phyloP scores from a whole-genome alignment of 257 asterid genomes.

The Leptodermis oblonga region DNA sequence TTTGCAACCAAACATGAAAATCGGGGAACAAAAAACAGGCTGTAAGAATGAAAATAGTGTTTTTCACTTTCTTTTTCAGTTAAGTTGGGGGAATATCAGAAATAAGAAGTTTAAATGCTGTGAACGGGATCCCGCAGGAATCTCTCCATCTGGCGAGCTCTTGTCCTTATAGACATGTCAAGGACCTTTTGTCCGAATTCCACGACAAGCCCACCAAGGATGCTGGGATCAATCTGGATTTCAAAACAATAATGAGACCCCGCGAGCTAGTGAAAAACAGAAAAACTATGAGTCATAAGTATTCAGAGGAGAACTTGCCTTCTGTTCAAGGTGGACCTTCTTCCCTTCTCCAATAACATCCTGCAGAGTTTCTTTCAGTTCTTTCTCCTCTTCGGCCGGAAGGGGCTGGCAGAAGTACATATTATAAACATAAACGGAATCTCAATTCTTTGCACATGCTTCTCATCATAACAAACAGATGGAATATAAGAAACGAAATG shows the following conservation, averaged over 20 bases:
- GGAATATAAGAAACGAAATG: too few species aligned
- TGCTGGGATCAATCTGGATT: conserved; percentile 77
- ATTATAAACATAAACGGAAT: conserved; percentile 12
- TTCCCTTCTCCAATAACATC: conserved; percentile 77
- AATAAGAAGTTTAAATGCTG: conserved; percentile 7
- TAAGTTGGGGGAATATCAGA: neutral
- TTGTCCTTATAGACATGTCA: conserved; percentile 88
- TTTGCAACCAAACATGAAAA: conserved; percentile 12
- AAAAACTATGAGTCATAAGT: neutral
- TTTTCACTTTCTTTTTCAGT: neutral
- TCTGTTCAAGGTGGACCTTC: conserved; percentile 61
- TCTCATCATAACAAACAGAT: too few species aligned
- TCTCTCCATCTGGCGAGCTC: conserved; percentile 98
- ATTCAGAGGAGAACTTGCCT: conserved; percentile 41
- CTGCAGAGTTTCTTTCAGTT: conserved; percentile 75
- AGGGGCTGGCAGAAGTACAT: conserved; percentile 46
- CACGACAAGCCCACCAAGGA: conserved; percentile 90
- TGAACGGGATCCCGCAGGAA: conserved; percentile 74
- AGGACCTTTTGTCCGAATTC: conserved; percentile 75
- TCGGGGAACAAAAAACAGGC: neutral
- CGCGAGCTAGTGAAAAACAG: neutral
- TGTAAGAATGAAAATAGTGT: neutral
- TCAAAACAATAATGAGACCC: neutral
- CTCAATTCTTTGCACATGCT: neutral
- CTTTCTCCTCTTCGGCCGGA: conserved; percentile 82